Percentiles rank a stretch among this genome's conserved stretches.
phyloP scores from a whole-genome alignment of 2,329 filamentous ascomycete species.

The Arthrinium phaeospermum region DNA sequence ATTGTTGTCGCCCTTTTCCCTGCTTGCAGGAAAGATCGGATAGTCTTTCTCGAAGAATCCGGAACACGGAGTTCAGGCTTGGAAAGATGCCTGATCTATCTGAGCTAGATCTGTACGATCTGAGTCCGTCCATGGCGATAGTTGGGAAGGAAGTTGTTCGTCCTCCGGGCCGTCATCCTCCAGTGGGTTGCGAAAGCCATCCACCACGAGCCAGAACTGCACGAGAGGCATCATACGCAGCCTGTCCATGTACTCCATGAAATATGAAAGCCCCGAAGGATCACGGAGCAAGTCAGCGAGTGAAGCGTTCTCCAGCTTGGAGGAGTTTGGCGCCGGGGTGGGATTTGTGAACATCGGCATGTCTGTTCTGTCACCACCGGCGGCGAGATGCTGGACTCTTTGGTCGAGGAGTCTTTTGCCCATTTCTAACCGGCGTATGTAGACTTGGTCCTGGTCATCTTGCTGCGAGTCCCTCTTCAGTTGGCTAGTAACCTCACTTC shows the following conservation, averaged over 20 bases:
- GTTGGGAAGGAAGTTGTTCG: constrained; percentile 62
- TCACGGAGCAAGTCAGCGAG: constrained; percentile 88
- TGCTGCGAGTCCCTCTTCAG: constrained; percentile 82
- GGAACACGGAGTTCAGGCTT: constrained; percentile 82
- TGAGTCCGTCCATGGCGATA: constrained; percentile 78
- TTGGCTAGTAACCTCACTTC: constrained; percentile 91
- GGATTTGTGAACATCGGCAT: constrained; percentile 39
- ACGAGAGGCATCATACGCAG: constrained; percentile 85
- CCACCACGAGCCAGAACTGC: constrained; percentile 98
- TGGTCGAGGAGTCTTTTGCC: constrained; percentile 90
- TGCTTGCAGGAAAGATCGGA: constrained; percentile 79
- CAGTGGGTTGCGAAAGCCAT: constrained; percentile 91
- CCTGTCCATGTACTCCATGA: constrained; percentile 99
- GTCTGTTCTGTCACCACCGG: constrained; percentile 60
- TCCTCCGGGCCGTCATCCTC: constrained; percentile 82
- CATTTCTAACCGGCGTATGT: constrained; percentile 88
- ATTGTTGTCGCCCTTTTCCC: constrained; percentile 81
- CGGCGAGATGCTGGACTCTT: constrained; percentile 80
- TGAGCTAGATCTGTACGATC: constrained; percentile 88
- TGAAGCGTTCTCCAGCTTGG: constrained; percentile 74
- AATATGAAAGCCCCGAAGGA: constrained; percentile 90
- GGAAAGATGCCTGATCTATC: constrained; percentile 81
- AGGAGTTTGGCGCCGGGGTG: constrained; percentile 47
- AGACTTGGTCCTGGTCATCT: constrained; percentile 82
- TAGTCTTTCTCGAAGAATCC: constrained; percentile 69